Base-by-base conservation (phyloP, 1,284 basidiomycete genomes). In the Rhizoctonia solani region DNA sequence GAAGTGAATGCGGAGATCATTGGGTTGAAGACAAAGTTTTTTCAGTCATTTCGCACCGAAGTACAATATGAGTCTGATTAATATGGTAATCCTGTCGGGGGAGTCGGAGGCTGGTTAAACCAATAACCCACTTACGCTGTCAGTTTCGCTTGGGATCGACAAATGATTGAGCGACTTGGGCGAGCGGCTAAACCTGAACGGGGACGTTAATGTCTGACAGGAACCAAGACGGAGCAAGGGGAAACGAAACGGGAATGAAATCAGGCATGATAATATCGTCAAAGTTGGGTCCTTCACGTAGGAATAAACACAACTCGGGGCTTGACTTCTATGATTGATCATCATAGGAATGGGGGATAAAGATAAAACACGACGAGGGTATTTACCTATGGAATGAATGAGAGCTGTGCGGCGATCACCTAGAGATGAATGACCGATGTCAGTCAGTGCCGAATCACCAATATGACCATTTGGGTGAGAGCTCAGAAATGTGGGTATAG, bases 401-500 rank as follows among this genome's bases (percentile, higher is more conserved):
- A 44, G 41, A 16, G 41, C 19, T 21, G 16, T n/a, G 19, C 19
- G 41, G 5, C n/a, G 46, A 49, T 21, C 46, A 49, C 46, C 46
- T 49, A 32, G 66, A 41, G 44, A 49, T 27, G 19, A 49, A 46
- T 13, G n/a, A 25, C 41, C 16, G n/a, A 37, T 0, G 49, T 63
- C 39, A 67, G 39, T 34, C 30, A 16, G 16, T 21, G 5, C n/a
- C 4, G 19, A 14, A 14, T n/a, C 25, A 11, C 23, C 25, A 11
- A 49, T 29, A 23, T n/a, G 16, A 25, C n/a, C 13, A 27, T 29
- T 34, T 25, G 23, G 16, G 32, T 23, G 41, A 50, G 21, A 41
- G 78, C 81, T 91, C 89, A 79, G 89, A 90, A 90, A 91, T 90
- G 90, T 90, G 89, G 89, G 89, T 90, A 90, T 91, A 83, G 81